A percentile compares a stretch with the other conserved stretches of the same genome.
Conservation (phyloP, 371 early-diverging fungal species). For the Haplosporangium sp. region DNA sequence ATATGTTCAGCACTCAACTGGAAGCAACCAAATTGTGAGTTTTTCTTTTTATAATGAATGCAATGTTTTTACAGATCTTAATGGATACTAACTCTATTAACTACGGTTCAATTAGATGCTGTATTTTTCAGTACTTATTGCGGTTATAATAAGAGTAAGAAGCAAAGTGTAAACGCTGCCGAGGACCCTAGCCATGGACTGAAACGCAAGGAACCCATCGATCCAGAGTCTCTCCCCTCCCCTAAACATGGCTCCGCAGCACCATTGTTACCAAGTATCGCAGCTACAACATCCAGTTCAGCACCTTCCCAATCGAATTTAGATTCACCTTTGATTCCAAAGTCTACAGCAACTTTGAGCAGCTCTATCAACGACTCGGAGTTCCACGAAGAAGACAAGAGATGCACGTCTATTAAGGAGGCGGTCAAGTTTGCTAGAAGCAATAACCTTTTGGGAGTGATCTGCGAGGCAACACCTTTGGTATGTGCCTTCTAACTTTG, state of each 20-base stretch:
- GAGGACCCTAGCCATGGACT: background rate
- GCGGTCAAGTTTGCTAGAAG: slow-evolving; percentile 80
- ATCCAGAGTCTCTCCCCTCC: slow-evolving; percentile 36
- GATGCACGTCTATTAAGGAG: slow-evolving; percentile 73
- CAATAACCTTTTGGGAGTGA: slow-evolving; percentile 88
- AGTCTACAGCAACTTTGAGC: background rate
- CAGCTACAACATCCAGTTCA: slow-evolving; percentile 11
- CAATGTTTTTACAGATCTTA: no score
- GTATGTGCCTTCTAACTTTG: no score
- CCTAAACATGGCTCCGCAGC: slow-evolving; percentile 40
- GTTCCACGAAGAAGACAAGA: slow-evolving; percentile 40
- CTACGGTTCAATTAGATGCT: slow-evolving; percentile 65
- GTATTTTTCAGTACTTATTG: slow-evolving; percentile 88
- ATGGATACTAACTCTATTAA: no score
- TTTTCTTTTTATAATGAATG: background rate
- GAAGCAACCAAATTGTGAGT: slow-evolving; percentile 97
- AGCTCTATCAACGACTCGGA: background rate
- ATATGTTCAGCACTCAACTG: slow-evolving; percentile 94
- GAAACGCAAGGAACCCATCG: slow-evolving; percentile 47
- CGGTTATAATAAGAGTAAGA: slow-evolving; percentile 69
- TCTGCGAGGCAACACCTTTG: slow-evolving; percentile 88
- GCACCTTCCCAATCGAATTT: background rate
- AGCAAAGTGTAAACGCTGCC: background rate
- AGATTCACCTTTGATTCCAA: slow-evolving; percentile 14
- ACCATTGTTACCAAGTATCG: background rate